phyloP scores from a whole-genome alignment of 1,284 basidiomycete species.

The Laetiporus sulphureus region DNA sequence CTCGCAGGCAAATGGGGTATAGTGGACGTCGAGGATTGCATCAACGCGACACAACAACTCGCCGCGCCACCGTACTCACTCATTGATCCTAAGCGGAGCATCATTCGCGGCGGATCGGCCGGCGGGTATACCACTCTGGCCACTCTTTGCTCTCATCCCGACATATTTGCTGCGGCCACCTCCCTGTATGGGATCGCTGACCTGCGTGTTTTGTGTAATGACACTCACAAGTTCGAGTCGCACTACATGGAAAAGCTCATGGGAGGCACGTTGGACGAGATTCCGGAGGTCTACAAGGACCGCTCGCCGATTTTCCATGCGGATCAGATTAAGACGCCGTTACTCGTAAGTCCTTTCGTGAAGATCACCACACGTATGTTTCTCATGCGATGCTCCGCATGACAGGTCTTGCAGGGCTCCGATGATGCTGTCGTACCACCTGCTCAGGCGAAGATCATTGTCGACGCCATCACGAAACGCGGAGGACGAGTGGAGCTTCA shows the following conservation, averaged over 20 bases:
- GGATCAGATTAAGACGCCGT: conserved; percentile 37
- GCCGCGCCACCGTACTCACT: conserved; percentile 35
- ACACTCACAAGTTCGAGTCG: conserved; percentile 51
- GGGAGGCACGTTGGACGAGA: conserved; percentile 37
- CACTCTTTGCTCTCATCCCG: conserved; percentile 25
- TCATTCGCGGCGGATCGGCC: conserved; percentile 46
- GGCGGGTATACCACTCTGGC: conserved; percentile 48
- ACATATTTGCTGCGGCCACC: conserved; percentile 34
- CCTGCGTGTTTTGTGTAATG: conserved; percentile 32
- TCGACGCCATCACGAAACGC: conserved; percentile 32
- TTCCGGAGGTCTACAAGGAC: conserved; percentile 38
- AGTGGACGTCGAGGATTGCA: conserved; percentile 58
- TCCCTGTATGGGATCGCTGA: conserved; percentile 42
- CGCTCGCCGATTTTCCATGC: conserved; percentile 43
- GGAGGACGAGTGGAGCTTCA: conserved; percentile 38
- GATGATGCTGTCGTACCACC: conserved; percentile 40
- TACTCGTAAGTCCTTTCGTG: conserved; percentile 33
- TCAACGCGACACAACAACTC: conserved; percentile 43
- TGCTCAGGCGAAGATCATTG: conserved; percentile 42
- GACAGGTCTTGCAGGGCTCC: conserved; percentile 44
- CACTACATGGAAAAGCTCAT: conserved; percentile 37
- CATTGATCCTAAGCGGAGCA: conserved; percentile 49
- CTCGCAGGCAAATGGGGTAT: conserved; percentile 62
- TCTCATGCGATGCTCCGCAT: not conserved
- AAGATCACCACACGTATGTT: not conserved